Conservation (phyloP, 257 asterid species). For the Echium plantagineum region DNA sequence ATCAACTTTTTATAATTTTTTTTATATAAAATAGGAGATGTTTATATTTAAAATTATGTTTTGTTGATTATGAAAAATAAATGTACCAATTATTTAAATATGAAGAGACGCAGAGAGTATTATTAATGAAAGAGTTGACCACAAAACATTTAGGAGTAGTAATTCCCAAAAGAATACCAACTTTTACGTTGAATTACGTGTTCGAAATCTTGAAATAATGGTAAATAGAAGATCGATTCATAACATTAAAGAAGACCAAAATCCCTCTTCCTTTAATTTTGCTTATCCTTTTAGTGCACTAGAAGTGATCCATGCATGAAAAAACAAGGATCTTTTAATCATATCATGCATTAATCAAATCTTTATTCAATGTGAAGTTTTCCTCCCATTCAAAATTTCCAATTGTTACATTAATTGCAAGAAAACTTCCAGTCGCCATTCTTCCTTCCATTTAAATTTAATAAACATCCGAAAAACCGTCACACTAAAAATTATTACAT, state of each 20-base stretch:
- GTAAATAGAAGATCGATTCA: not conserved
- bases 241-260: not conserved
- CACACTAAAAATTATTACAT: too few species aligned
- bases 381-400: constrained; percentile 17
- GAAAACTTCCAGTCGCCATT: constrained; percentile 20
- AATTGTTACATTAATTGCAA: constrained; percentile 9
- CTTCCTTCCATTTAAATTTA: too few species aligned
- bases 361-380: constrained; percentile 11
- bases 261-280: constrained; percentile 3
- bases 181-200: constrained; percentile 7
- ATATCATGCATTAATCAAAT: constrained; percentile 11
- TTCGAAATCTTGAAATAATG: constrained; percentile 5
- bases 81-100: too few species aligned
- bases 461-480: too few species aligned
- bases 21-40: too few species aligned
- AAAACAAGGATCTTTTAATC: constrained; percentile 47
- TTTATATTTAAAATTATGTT: too few species aligned
- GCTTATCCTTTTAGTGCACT: constrained; percentile 36
- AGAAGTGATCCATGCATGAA: constrained; percentile 62
- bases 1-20: too few species aligned
- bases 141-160: too few species aligned
- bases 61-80: too few species aligned
- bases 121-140: too few species aligned
- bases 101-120: too few species aligned
- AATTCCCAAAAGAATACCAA: constrained; percentile 7